Evolutionary conservation across 768 basidiomycete genomes (phyloP).

Genomic region (Leccinum sublutescens): DNA sequence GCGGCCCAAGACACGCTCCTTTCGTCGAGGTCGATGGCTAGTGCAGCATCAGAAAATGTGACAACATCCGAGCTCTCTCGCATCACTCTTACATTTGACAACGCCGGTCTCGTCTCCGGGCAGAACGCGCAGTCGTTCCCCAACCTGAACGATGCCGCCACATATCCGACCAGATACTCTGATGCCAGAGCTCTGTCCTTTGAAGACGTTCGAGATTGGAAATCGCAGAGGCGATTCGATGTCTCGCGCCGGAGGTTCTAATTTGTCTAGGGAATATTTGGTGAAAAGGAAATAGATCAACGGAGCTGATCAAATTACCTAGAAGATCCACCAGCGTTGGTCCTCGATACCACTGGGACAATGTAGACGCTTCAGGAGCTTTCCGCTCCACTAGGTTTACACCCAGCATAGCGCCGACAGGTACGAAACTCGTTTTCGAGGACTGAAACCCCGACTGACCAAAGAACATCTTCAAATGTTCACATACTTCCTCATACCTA

Average conservation of each 20-base stretch:
- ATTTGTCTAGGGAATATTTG: slow-evolving; percentile 51
- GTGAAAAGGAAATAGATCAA: neutral
- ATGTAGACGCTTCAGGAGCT: slow-evolving; percentile 42
- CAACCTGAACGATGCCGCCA: slow-evolving; percentile 88
- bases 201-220: slow-evolving; percentile 95
- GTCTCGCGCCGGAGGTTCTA: slow-evolving; percentile 80
- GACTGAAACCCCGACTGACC: slow-evolving; percentile 82
- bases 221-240: slow-evolving; percentile 76
- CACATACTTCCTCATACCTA: slow-evolving; percentile 85
- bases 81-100: slow-evolving; percentile 56
- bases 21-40: slow-evolving; percentile 87
- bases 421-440: slow-evolving; percentile 79
- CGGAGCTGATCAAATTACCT: slow-evolving; percentile 45
- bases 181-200: slow-evolving; percentile 73
- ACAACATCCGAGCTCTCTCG: neutral
- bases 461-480: slow-evolving; percentile 74
- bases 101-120: slow-evolving; percentile 90
- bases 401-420: slow-evolving; percentile 88
- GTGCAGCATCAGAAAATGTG: neutral
- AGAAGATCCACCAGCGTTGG: slow-evolving; percentile 81
- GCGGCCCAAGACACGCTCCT: slow-evolving; percentile 80
- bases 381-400: slow-evolving; percentile 68
- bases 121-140: slow-evolving; percentile 80
- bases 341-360: slow-evolving; percentile 80
- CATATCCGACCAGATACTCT: slow-evolving; percentile 83